These are phyloP conservation scores for Fusarium bactridioides DNA, from an alignment of 2,329 filamentous ascomycete genomes.

Conservation along the genomic window DNA sequence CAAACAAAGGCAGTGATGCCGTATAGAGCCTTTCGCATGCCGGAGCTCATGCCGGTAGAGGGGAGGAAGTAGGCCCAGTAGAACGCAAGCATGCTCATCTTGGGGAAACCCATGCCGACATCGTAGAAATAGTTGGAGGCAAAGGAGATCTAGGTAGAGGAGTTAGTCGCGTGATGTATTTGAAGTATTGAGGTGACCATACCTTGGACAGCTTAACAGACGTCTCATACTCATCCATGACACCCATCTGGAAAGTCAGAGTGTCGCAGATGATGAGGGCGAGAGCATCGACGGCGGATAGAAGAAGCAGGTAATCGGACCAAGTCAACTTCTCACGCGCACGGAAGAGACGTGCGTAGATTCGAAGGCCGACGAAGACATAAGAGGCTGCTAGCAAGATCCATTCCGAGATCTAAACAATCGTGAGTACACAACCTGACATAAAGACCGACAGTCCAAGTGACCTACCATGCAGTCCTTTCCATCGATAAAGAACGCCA, in stretches of 20 bases:
- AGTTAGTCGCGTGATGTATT: background rate
- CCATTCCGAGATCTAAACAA: slow-evolving; percentile 45
- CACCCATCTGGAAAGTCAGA: slow-evolving; percentile 44
- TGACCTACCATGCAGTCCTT: slow-evolving; percentile 35
- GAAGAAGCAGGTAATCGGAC: slow-evolving; percentile 43
- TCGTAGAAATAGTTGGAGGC: slow-evolving; percentile 50
- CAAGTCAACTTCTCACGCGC: slow-evolving; percentile 42
- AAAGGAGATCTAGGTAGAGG: slow-evolving; percentile 41
- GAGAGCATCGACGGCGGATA: slow-evolving; percentile 43
- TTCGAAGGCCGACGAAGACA: slow-evolving; percentile 41
- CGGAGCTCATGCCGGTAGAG: slow-evolving; percentile 28
- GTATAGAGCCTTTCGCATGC: slow-evolving; percentile 43
- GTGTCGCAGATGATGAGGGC: slow-evolving; percentile 48
- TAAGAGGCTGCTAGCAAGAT: slow-evolving; percentile 42
- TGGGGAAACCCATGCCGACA: slow-evolving; percentile 48
- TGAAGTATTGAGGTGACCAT: background rate
- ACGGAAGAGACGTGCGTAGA: slow-evolving; percentile 46
- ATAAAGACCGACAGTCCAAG: accelerated
- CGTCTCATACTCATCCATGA: slow-evolving; percentile 42
- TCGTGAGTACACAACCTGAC: background rate
- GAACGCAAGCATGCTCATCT: slow-evolving; percentile 48
- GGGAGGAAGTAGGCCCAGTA: slow-evolving; percentile 47
- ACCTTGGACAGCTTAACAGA: slow-evolving; percentile 46
- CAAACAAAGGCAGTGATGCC: slow-evolving; percentile 45
- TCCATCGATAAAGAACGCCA: slow-evolving; percentile 34